Evolutionary conservation across 2,329 filamentous ascomycete genomes (phyloP).

Genomic region (Neonectria magnoliae): DNA sequence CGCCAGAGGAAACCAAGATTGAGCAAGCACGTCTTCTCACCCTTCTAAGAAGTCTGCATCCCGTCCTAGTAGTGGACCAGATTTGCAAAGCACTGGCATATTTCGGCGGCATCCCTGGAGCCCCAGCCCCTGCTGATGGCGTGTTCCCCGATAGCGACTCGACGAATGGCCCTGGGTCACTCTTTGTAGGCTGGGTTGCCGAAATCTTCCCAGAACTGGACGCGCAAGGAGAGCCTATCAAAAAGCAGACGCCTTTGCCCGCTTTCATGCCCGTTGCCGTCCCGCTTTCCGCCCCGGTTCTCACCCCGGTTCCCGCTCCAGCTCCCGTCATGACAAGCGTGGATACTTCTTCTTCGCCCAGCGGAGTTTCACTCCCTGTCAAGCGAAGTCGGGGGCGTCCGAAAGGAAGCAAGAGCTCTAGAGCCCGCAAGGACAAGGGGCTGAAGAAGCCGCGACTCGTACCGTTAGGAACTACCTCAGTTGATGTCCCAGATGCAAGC

Average conservation of each 20-base stretch:
- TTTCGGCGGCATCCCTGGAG: conserved; percentile 69
- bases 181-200: conserved; percentile 70
- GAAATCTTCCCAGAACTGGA: conserved; percentile 67
- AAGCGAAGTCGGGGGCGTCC: conserved; percentile 64
- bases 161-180: conserved; percentile 65
- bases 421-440: conserved; percentile 59
- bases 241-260: conserved; percentile 37
- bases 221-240: background rate
- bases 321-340: conserved; percentile 8
- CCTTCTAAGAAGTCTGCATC: conserved; percentile 65
- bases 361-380: conserved; percentile 23
- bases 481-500: conserved; percentile 6
- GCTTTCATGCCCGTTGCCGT: background rate
- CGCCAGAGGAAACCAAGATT: conserved; percentile 61
- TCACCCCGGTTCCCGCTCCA: background rate
- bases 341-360: conserved; percentile 19
- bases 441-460: conserved; percentile 54
- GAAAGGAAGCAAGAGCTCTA: conserved; percentile 61
- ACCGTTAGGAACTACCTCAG: conserved; percentile 8
- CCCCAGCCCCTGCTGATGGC: conserved; percentile 61
- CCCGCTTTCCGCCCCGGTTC: background rate
- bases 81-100: conserved; percentile 71
- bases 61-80: conserved; percentile 67
- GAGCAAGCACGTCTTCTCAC: conserved; percentile 70
- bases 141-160: conserved; percentile 66